phyloP scores from a whole-genome alignment of 1,139 yeast genomes.

The Hansenula sp. region DNA sequence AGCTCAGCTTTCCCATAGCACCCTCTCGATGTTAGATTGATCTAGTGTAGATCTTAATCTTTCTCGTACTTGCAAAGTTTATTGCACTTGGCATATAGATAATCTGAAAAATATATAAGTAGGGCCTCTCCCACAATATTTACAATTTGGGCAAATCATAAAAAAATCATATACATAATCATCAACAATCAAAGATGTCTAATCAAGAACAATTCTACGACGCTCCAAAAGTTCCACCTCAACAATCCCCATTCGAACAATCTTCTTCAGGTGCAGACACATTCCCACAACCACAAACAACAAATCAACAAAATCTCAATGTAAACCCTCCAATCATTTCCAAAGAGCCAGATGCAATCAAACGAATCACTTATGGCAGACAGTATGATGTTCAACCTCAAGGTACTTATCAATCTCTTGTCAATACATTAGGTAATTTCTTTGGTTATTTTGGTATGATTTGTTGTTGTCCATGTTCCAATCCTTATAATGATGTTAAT shows the following conservation, averaged over 20 bases:
- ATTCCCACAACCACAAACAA: background rate
- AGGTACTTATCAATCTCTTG: slow-evolving; percentile 31
- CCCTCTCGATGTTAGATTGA: no score
- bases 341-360: slow-evolving; percentile 8
- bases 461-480: slow-evolving; percentile 53
- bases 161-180: no score
- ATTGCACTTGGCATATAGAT: no score
- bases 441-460: slow-evolving; percentile 55
- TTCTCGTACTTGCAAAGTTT: no score
- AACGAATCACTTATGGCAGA: slow-evolving; percentile 14
- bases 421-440: slow-evolving; percentile 40
- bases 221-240: background rate
- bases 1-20: no score
- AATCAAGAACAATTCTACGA: background rate
- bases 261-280: no score
- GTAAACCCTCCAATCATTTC: background rate
- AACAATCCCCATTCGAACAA: background rate
- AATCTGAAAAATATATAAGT: no score
- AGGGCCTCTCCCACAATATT: no score
- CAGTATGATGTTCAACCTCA: slow-evolving; percentile 16
- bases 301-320: background rate
- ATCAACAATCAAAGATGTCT: background rate
- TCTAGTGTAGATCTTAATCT: no score
- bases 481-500: slow-evolving; percentile 58
- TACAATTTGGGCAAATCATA: no score